Conservation (phyloP, 108 stramenopile genomes). For the Pseudonitzschia multistriata region DNA sequence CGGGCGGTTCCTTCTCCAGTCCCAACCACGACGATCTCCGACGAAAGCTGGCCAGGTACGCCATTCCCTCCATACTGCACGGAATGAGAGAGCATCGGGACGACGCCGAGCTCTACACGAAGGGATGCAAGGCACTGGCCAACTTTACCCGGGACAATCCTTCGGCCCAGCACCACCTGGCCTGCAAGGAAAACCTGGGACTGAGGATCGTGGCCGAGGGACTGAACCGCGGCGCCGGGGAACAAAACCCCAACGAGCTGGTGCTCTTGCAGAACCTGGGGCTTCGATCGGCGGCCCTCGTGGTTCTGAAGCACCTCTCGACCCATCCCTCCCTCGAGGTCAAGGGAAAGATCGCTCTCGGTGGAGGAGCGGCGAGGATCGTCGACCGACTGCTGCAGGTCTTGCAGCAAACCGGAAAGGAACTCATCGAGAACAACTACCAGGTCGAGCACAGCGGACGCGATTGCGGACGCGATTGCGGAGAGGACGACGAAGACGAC, state of each 20-base stretch:
- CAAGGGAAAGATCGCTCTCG: slow-evolving; percentile 13
- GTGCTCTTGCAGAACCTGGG: background rate
- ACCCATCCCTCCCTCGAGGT: slow-evolving; percentile 8
- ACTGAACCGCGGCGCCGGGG: background rate
- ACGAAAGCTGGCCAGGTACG: slow-evolving; percentile 2
- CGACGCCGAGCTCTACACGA: background rate
- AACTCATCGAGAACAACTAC: slow-evolving; percentile 6
- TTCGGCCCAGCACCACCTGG: background rate
- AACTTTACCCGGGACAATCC: slow-evolving; percentile 8
- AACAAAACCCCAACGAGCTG: background rate
- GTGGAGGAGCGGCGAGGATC: slow-evolving; percentile 4
- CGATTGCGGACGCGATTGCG: background rate
- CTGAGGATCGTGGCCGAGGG: background rate
- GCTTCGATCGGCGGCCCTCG: background rate
- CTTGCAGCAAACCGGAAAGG: background rate
- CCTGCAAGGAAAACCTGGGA: background rate
- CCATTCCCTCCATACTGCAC: background rate
- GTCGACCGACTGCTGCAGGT: background rate
- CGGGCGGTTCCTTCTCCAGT: no score
- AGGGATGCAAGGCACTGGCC: slow-evolving; percentile 5
- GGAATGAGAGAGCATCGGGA: slow-evolving; percentile 13
- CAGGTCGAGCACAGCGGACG: background rate
- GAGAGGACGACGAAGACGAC: background rate
- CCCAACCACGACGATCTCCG: background rate
- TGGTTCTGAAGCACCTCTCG: slow-evolving; percentile 1